phyloP scores from a whole-genome alignment of 768 basidiomycete species.

The Boletus rubroflammeus region DNA sequence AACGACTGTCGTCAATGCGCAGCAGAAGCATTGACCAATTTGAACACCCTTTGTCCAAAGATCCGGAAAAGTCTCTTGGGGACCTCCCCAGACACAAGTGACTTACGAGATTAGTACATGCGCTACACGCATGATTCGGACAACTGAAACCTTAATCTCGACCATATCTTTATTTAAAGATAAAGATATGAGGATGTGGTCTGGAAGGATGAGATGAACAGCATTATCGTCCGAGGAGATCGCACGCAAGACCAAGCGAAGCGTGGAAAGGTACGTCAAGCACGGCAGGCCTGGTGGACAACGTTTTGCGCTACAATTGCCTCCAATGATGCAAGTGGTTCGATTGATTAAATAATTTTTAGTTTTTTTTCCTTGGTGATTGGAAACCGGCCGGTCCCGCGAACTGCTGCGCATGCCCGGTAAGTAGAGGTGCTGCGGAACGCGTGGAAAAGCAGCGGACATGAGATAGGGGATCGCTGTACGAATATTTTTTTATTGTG shows the following conservation, averaged over 20 bases:
- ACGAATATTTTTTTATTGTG: background rate
- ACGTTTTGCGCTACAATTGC: slow-evolving; percentile 1
- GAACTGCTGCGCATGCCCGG: slow-evolving; percentile 8
- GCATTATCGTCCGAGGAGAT: slow-evolving; percentile 26
- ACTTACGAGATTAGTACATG: slow-evolving; percentile 16
- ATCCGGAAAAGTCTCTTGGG: background rate
- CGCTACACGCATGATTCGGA: slow-evolving; percentile 2
- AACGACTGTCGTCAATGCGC: background rate
- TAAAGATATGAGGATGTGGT: slow-evolving; percentile 4
- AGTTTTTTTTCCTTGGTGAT: slow-evolving; percentile 5
- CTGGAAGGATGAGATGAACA: background rate
- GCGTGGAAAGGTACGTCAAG: slow-evolving; percentile 15
- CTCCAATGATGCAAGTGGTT: background rate
- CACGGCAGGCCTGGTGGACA: slow-evolving; percentile 7
- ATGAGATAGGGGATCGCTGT: slow-evolving; percentile 4
- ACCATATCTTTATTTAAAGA: slow-evolving; percentile 8
- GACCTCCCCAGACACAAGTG: background rate
- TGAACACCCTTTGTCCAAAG: background rate
- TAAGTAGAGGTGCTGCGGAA: slow-evolving; percentile 14
- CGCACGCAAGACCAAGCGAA: background rate
- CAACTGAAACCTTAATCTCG: slow-evolving; percentile 15
- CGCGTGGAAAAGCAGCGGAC: slow-evolving; percentile 10
- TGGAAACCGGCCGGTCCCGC: slow-evolving; percentile 21
- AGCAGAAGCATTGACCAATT: slow-evolving; percentile 1
- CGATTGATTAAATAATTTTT: slow-evolving; percentile 2